phyloP scores from a whole-genome alignment of 2,329 filamentous ascomycete species.

The Elsinoe perseae region DNA sequence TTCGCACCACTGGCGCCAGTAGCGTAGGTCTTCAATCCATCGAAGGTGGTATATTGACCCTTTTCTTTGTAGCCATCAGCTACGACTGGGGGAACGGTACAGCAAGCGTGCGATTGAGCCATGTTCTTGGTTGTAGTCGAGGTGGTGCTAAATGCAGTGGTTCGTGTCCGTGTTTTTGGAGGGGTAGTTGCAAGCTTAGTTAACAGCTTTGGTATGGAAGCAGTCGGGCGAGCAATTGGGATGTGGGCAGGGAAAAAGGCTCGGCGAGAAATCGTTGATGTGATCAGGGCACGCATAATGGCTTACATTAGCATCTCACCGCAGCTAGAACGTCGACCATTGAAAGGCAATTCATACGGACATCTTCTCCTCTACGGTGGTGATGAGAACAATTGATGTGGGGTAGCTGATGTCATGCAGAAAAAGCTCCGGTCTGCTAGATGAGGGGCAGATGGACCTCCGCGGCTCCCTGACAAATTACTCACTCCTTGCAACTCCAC shows the following conservation, averaged over 20 bases:
- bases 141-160: background rate
- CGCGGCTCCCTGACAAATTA: background rate
- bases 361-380: background rate
- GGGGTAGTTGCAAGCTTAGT: background rate
- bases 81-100: slow-evolving; percentile 44
- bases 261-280: background rate
- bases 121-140: slow-evolving; percentile 11
- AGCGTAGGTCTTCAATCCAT: slow-evolving; percentile 56
- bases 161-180: background rate
- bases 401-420: slow-evolving; percentile 8
- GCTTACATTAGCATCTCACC: slow-evolving; percentile 12
- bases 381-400: background rate
- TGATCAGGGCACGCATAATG: slow-evolving; percentile 4
- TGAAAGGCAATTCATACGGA: background rate
- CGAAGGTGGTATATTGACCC: slow-evolving; percentile 51
- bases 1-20: slow-evolving; percentile 51
- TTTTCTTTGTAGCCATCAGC: slow-evolving; percentile 48
- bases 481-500: background rate
- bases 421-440: slow-evolving; percentile 1
- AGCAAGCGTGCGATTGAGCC: slow-evolving; percentile 35
- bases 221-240: background rate
- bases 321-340: background rate
- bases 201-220: background rate
- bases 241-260: background rate
- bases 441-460: background rate